Conservation (phyloP, 2,329 filamentous ascomycete species). For the Aureobasidium sp. region DNA sequence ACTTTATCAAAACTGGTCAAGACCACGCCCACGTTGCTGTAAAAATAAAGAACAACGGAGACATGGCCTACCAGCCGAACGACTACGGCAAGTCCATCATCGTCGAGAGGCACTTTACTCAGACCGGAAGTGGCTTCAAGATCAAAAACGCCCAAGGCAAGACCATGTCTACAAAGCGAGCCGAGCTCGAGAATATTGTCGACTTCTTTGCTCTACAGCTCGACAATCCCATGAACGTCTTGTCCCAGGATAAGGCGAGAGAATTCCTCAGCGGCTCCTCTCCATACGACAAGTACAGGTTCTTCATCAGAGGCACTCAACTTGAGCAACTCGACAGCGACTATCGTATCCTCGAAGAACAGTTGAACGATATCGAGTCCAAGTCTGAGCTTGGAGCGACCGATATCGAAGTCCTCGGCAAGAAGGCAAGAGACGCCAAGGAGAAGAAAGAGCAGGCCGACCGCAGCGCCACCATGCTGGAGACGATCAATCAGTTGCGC, state of each 20-base stretch:
- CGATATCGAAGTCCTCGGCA: slow-evolving; percentile 69
- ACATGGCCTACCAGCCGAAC: slow-evolving; percentile 84
- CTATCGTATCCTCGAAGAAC: slow-evolving; percentile 85
- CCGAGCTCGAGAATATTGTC: slow-evolving; percentile 90
- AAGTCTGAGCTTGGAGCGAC: slow-evolving; percentile 68
- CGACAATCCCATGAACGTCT: slow-evolving; percentile 95
- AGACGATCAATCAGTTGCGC: slow-evolving; percentile 64
- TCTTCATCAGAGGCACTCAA: slow-evolving; percentile 95
- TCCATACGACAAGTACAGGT: slow-evolving; percentile 90
- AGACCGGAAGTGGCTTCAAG: slow-evolving; percentile 82
- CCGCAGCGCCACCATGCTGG: slow-evolving; percentile 71
- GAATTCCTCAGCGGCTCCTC: slow-evolving; percentile 92
- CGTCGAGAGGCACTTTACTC: slow-evolving; percentile 91
- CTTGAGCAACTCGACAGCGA: slow-evolving; percentile 93
- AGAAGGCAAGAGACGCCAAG: slow-evolving; percentile 66
- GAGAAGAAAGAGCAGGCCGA: slow-evolving; percentile 71
- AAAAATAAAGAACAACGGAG: slow-evolving; percentile 90
- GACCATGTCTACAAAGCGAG: slow-evolving; percentile 82
- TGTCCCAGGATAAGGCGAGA: slow-evolving; percentile 95
- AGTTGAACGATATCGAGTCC: slow-evolving; percentile 74
- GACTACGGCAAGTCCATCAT: slow-evolving; percentile 87
- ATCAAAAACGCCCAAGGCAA: slow-evolving; percentile 78
- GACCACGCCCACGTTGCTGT: slow-evolving; percentile 81
- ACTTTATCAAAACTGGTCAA: slow-evolving; percentile 88
- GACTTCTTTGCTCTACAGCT: slow-evolving; percentile 96